These are phyloP conservation scores for Linnemannia schmuckeri DNA, from an alignment of 192 early-diverging fungal species.

Conservation along the genomic window DNA sequence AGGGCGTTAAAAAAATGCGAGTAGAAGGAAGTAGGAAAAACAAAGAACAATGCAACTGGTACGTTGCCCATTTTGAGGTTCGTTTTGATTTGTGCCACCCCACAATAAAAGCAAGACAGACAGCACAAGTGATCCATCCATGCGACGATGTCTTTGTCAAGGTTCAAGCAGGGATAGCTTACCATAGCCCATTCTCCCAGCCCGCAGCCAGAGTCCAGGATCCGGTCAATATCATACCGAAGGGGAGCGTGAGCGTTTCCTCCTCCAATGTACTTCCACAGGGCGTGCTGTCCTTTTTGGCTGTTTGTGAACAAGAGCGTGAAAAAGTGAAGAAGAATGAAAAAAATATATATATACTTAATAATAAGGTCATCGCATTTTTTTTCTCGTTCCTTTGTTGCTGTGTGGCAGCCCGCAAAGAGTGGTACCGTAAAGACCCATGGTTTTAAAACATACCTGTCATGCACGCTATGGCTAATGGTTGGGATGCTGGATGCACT, in stretches of 20 bases:
- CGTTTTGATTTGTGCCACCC: not conserved
- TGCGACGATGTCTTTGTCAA: not conserved
- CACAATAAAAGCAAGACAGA: not conserved
- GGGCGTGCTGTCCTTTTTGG: conserved; percentile 55
- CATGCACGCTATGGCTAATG: conserved; percentile 42
- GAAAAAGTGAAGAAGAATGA: not conserved
- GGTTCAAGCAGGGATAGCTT: not conserved
- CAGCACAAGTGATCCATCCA: not conserved
- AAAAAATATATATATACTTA: not conserved
- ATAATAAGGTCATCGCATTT: not conserved
- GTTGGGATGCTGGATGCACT: conserved; percentile 41
- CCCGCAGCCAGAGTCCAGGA: conserved; percentile 54
- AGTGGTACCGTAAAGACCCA: not conserved
- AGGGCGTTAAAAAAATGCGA: not conserved
- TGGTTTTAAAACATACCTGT: conserved; percentile 25
- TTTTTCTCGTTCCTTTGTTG: not conserved
- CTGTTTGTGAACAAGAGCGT: not conserved
- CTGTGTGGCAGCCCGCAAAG: not conserved
- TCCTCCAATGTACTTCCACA: conserved; percentile 57
- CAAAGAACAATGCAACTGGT: not conserved
- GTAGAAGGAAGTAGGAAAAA: not conserved
- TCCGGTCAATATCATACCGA: conserved; percentile 38
- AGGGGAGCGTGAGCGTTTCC: conserved; percentile 52
- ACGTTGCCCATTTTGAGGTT: not conserved
- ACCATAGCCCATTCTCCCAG: conserved; percentile 57